Conservation (phyloP, 441 rosid genomes). For the Erysimum pusillum region DNA sequence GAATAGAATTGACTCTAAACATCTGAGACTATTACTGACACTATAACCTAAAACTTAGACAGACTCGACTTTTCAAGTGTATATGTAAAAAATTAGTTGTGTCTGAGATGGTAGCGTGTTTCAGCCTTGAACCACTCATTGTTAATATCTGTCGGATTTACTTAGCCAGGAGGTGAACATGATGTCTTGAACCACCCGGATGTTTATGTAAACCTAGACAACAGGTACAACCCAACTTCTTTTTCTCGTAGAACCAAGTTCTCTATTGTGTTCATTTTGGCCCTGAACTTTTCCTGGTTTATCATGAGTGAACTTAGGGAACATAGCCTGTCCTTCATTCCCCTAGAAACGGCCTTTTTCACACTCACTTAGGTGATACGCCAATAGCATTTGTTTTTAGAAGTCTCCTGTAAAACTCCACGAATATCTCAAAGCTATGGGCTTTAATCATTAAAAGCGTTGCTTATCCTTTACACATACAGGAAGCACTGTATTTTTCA, state of each 20-base stretch:
- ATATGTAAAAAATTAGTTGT: neutral
- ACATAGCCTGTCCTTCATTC: neutral
- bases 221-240: neutral
- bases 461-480: neutral
- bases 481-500: neutral
- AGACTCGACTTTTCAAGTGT: no score
- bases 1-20: no score
- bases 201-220: slow-evolving; percentile 2
- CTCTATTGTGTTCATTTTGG: neutral
- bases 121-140: neutral
- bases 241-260: neutral
- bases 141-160: neutral
- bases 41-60: no score
- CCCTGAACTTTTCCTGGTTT: neutral
- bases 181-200: neutral
- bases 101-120: neutral
- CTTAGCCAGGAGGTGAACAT: neutral
- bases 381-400: no score
- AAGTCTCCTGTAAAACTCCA: no score
- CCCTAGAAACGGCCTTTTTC: neutral
- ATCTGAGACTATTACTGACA: no score
- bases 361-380: neutral
- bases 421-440: no score
- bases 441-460: no score
- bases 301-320: neutral